Base-by-base conservation (phyloP, 2,329 filamentous ascomycete species). In the Verticillium nonalfalfae region DNA sequence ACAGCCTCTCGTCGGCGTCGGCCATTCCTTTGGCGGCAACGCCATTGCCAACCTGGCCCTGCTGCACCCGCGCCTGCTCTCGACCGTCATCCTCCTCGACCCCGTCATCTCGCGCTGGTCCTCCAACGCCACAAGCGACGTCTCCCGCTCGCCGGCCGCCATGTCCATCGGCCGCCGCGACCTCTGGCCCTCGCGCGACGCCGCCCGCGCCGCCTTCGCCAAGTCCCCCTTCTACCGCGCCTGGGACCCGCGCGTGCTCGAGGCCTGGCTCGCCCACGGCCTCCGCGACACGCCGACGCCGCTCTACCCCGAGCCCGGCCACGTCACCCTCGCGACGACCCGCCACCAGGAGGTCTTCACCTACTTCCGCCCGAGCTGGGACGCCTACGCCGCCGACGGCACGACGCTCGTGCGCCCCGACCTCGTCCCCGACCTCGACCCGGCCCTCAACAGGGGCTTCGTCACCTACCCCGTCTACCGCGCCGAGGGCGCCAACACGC, bases 281-380 rank as follows among this genome's bases (percentile, higher is more conserved):
- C 77, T 97, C n/a, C 84, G 90, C n/a, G 82, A 89, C 15, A 79
- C 88, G 2, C 90, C 91, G 2, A 92, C 90, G 0, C 68, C 70
- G 7, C 69, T 88, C 15, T 83, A 86, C 70, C 84, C 85, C 0
- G 68, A 78, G 1, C 71, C 71, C 26, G 74, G 75, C 15, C 75
- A 81, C 38, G 88, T 93, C 1, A 94, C 91, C 0, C 80, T 95
- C 2, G 84, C 85, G 1, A 98, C 94, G 0, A 89, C 91, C 0
- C 92, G 93, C 68, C 90, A 96, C 73, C 91, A 97, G 71, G 92
- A 96, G 77, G 90, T 95, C 61, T 88, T 91, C 69, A 92, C 88
- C 1, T 95, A 89, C 72, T 75, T 90, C 65, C 83, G 90, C 0
- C 84, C 87, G 0, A 83, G 84, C 62, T 85, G 75, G 72, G 74